These are phyloP conservation scores for Lactarius deliciosus DNA, from an alignment of 768 basidiomycete genomes.

Conservation along the genomic window DNA sequence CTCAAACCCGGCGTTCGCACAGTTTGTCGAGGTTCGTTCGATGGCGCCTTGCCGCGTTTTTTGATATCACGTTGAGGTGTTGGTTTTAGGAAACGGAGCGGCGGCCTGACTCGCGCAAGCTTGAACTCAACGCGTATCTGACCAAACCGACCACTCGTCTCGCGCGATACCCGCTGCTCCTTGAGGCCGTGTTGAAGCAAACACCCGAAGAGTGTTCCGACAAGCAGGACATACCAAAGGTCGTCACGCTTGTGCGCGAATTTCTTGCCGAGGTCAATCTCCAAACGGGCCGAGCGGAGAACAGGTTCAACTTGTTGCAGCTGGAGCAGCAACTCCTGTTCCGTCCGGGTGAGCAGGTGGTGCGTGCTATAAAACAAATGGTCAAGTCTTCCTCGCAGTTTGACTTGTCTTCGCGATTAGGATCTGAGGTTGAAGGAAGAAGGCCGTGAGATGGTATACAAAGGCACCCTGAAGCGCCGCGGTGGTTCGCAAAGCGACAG, in stretches of 20 bases:
- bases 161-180: constrained; percentile 91
- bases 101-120: constrained; percentile 89
- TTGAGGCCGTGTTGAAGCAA: constrained; percentile 90
- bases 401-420: constrained; percentile 40
- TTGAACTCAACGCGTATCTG: constrained; percentile 95
- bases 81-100: constrained; percentile 76
- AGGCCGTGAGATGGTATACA: constrained; percentile 87
- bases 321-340: constrained; percentile 90
- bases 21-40: constrained; percentile 85
- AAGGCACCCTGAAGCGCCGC: constrained; percentile 85
- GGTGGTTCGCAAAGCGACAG: constrained; percentile 68
- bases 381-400: not conserved
- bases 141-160: constrained; percentile 98
- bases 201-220: constrained; percentile 91
- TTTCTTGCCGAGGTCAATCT: constrained; percentile 88
- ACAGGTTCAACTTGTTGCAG: constrained; percentile 92
- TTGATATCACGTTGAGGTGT: constrained; percentile 1
- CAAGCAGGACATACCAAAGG: constrained; percentile 73
- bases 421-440: constrained; percentile 86
- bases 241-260: constrained; percentile 70
- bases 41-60: not conserved
- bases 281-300: constrained; percentile 94
- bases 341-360: constrained; percentile 86
- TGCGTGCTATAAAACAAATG: constrained; percentile 40
- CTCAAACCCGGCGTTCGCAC: constrained; percentile 86